These are phyloP conservation scores for Diaporthe sp. DNA, from an alignment of 2,329 filamentous ascomycete species.

Conservation along the genomic window DNA sequence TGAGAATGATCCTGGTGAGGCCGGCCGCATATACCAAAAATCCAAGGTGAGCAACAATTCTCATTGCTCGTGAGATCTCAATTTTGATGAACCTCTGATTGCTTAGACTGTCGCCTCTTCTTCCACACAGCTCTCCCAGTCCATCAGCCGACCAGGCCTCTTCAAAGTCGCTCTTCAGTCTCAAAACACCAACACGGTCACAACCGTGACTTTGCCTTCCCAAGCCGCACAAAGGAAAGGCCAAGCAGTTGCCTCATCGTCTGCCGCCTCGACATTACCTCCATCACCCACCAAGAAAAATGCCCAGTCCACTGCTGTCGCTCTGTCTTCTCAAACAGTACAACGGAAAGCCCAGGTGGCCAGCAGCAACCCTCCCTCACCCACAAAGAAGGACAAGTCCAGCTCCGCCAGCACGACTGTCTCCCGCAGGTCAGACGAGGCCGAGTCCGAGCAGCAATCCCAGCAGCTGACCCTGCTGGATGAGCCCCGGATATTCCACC, in stretches of 20 bases:
- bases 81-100: slow-evolving; percentile 48
- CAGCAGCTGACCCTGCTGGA: slow-evolving; percentile 62
- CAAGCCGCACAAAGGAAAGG: slow-evolving; percentile 72
- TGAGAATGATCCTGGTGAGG: slow-evolving; percentile 79
- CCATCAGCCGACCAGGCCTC: slow-evolving; percentile 80
- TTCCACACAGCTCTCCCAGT: slow-evolving; percentile 63
- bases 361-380: slow-evolving; percentile 61
- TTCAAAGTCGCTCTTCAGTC: slow-evolving; percentile 89
- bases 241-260: slow-evolving; percentile 44
- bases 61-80: neutral
- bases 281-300: slow-evolving; percentile 41
- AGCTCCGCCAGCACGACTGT: slow-evolving; percentile 50
- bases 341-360: slow-evolving; percentile 60
- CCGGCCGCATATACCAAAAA: slow-evolving; percentile 74
- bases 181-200: slow-evolving; percentile 74
- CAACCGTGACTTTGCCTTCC: slow-evolving; percentile 77
- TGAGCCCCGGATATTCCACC: slow-evolving; percentile 78
- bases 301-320: slow-evolving; percentile 66
- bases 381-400: slow-evolving; percentile 64
- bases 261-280: slow-evolving; percentile 39
- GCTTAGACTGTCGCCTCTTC: slow-evolving; percentile 55
- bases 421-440: slow-evolving; percentile 62
- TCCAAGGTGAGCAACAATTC: slow-evolving; percentile 73
- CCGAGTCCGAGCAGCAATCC: slow-evolving; percentile 64
- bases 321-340: slow-evolving; percentile 75